phyloP scores from a whole-genome alignment of 2,329 filamentous ascomycete species.

The Xylariaceae sp. region DNA sequence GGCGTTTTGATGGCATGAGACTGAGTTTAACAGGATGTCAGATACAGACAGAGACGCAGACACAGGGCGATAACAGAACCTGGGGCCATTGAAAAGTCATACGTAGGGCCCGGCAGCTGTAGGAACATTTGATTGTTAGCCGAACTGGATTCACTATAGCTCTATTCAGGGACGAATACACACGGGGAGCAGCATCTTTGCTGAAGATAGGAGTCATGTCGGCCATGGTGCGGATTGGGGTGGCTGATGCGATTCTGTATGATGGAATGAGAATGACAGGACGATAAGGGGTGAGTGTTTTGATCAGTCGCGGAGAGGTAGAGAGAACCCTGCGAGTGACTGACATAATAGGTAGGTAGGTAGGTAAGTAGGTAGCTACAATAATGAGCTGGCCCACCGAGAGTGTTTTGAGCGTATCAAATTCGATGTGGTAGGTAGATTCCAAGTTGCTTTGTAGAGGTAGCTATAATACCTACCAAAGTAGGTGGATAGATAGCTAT shows the following conservation, averaged over 20 bases:
- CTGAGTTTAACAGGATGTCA: slow-evolving; percentile 32
- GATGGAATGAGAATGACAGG: slow-evolving; percentile 1
- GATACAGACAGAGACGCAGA: not conserved
- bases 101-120: slow-evolving; percentile 60
- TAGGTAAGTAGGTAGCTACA: not conserved
- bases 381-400: not conserved
- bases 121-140: slow-evolving; percentile 4
- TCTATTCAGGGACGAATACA: slow-evolving; percentile 29
- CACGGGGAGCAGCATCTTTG: slow-evolving; percentile 55
- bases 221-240: slow-evolving; percentile 39
- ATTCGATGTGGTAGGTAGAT: slow-evolving; percentile 9
- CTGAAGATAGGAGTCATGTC: slow-evolving; percentile 47
- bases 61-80: not conserved
- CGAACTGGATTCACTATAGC: slow-evolving; percentile 12
- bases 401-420: not conserved
- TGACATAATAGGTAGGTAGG: slow-evolving; percentile 18
- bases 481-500: not conserved
- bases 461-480: not conserved
- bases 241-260: slow-evolving; percentile 23
- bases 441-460: no score
- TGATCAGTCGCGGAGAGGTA: slow-evolving; percentile 12
- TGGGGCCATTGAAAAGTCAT: slow-evolving; percentile 29
- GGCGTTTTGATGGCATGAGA: slow-evolving; percentile 63
- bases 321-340: slow-evolving; percentile 19
- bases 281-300: slow-evolving; percentile 1